Evolutionary conservation across 2,329 filamentous ascomycete species (phyloP), one percentile per base, ranked within the genome.

Genomic region (Penicillium corylophilum): DNA sequence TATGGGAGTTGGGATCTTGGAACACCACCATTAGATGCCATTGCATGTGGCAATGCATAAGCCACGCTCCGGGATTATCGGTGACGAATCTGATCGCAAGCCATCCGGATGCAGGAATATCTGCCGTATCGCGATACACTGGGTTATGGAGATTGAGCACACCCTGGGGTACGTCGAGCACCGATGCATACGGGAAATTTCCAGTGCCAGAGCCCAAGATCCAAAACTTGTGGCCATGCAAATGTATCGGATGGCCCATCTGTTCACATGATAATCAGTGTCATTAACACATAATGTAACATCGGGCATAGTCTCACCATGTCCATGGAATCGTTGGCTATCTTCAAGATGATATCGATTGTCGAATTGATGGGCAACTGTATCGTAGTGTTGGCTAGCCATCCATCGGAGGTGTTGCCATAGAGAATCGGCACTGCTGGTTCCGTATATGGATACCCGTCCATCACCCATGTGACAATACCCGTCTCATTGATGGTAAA

Each of bases 281-380:
- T 13, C 31, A 15, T 35, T 35, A 13, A 35, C 31, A 35, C 12
- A 13, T 35, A 35, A 26, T 26, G 12, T 13, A 35, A 16, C 31
- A 35, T 35, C 12, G n/a, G 31, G 31, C n/a, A 16, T 16, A 35
- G 12, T n/a, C 38, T 10, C 38, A 40, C 38, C 16, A 15, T 40
- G 18, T 40, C 38, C 38, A 40, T 20, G 10, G 38, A 40, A 12
- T 16, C 38, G 20, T 40, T 10, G 9, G 38, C 38, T 12, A 40
- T 40, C 20, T 28, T 44, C 51, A 57, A 55, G 23, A 57, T 46
- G 46, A 54, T 46, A 52, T 57, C 54, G 47, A 54, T 42, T n/a
- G 46, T 54, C 23, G 54, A 49, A 42, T 56, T 56, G 29, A 13
- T 26, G 18, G 54, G 54, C 22, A 48, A 43, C 23, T 54, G 51